Evolutionary conservation across 225 moss, liverwort and hornwort species (phyloP).

Genomic region (Rhytidiadelphus loreus): DNA sequence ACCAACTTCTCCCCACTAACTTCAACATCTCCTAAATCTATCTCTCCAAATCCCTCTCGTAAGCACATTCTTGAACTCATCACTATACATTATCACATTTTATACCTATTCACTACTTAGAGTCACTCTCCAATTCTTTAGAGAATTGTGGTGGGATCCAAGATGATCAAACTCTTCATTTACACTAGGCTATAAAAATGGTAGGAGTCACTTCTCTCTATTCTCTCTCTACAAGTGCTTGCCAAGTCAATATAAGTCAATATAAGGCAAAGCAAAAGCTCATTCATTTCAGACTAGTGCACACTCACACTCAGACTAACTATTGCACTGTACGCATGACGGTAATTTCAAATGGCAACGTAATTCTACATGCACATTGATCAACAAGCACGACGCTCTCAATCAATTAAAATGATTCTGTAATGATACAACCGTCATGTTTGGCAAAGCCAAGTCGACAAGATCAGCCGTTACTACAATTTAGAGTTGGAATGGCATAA

Average conservation of each 20-base stretch:
- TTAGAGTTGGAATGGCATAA: neutral
- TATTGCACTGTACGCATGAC: neutral
- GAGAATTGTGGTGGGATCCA: neutral
- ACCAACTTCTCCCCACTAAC: neutral
- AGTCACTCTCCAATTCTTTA: neutral
- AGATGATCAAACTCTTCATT: neutral
- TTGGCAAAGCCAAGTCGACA: neutral
- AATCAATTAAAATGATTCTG: neutral
- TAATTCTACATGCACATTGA: neutral
- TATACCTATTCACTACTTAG: too few species aligned
- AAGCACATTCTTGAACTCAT: neutral
- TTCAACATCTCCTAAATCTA: neutral
- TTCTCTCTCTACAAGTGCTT: neutral
- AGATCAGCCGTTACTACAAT: neutral
- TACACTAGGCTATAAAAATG: neutral
- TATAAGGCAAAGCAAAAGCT: neutral
- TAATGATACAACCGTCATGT: neutral
- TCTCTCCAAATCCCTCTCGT: neutral
- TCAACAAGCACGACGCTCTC: neutral
- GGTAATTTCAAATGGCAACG: neutral
- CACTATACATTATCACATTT: neutral
- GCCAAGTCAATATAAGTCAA: neutral
- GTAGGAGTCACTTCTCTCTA: neutral
- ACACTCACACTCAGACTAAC: neutral
- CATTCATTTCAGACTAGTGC: neutral